Evolutionary conservation across 257 asterid species (phyloP).

Genomic region (Verbena officinalis): DNA sequence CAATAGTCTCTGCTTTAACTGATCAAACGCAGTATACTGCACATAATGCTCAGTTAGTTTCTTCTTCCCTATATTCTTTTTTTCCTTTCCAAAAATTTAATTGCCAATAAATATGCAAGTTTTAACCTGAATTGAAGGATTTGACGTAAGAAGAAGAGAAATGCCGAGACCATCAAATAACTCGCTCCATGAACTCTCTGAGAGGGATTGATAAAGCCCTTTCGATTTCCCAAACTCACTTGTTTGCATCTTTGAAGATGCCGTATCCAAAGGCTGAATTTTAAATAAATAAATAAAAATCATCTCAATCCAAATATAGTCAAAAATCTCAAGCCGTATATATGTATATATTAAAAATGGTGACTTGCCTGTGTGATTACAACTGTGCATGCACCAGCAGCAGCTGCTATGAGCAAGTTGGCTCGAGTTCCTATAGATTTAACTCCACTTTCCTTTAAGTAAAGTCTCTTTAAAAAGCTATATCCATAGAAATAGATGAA

Average conservation of each 20-base stretch:
- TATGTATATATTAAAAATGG: neutral
- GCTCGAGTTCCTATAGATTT: constrained; percentile 85
- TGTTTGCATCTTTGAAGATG: constrained; percentile 95
- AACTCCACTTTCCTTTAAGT: constrained; percentile 66
- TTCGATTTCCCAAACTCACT: constrained; percentile 87
- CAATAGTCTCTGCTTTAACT: constrained; percentile 65
- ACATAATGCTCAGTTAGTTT: neutral
- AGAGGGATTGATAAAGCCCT: constrained; percentile 74
- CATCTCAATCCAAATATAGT: too few relatives aligned
- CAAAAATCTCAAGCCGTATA: too few relatives aligned
- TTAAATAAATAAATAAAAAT: neutral
- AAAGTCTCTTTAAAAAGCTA: constrained; percentile 78
- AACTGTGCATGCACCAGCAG: constrained; percentile 86
- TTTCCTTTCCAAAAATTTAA: neutral
- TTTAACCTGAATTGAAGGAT: constrained; percentile 88
- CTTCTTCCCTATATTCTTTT: too few relatives aligned
- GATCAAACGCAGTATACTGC: constrained; percentile 95
- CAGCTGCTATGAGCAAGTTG: constrained; percentile 87
- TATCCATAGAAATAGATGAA: constrained; percentile 90
- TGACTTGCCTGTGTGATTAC: constrained; percentile 70
- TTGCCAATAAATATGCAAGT: neutral
- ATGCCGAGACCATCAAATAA: constrained; percentile 87
- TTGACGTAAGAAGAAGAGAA: constrained; percentile 84
- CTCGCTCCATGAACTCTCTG: constrained; percentile 84
- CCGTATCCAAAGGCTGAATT: constrained; percentile 90